These are phyloP conservation scores for Peronospora farinosa DNA, from an alignment of 352 stramenopile species.

Conservation along the genomic window DNA sequence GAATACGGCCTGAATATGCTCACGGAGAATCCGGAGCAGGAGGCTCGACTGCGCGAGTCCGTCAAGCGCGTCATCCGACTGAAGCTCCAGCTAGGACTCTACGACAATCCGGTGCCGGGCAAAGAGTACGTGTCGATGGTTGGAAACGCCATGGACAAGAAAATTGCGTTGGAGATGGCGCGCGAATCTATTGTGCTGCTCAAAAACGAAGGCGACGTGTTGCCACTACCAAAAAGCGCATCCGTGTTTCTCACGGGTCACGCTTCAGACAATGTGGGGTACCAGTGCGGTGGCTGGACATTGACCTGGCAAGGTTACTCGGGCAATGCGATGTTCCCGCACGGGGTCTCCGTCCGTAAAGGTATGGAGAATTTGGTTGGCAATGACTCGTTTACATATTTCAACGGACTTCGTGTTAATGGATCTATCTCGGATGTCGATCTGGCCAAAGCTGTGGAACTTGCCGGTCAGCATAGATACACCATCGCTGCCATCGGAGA, in stretches of 20 bases:
- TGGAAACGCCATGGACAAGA: slow-evolving; percentile 36
- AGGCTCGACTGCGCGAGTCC: slow-evolving; percentile 45
- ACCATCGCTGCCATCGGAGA: slow-evolving; percentile 73
- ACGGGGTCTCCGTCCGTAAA: slow-evolving; percentile 42
- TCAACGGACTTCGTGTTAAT: slow-evolving; percentile 40
- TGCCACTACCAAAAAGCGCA: slow-evolving; percentile 35
- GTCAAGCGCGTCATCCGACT: slow-evolving; percentile 54
- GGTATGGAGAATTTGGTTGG: slow-evolving; percentile 19
- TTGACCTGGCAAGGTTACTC: slow-evolving; percentile 73
- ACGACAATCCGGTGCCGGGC: slow-evolving; percentile 52
- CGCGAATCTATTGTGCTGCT: slow-evolving; percentile 74
- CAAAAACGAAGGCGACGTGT: slow-evolving; percentile 52
- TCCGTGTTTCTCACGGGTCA: slow-evolving; percentile 60
- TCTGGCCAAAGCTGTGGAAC: slow-evolving; percentile 36
- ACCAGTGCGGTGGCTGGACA: slow-evolving; percentile 69
- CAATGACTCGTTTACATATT: slow-evolving; percentile 34
- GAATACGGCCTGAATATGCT: slow-evolving; percentile 37
- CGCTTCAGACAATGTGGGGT: slow-evolving; percentile 49
- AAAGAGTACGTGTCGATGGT: slow-evolving; percentile 35
- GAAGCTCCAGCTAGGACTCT: slow-evolving; percentile 66
- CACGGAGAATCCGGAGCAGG: slow-evolving; percentile 26
- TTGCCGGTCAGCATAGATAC: slow-evolving; percentile 41
- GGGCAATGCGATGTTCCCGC: slow-evolving; percentile 40
- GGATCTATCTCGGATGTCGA: slow-evolving; percentile 37
- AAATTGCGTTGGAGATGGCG: slow-evolving; percentile 45